Percentiles rank a stretch among this genome's conserved stretches.
Conservation (phyloP, 495 filamentous ascomycete species). For the Penicillium angulare region DNA sequence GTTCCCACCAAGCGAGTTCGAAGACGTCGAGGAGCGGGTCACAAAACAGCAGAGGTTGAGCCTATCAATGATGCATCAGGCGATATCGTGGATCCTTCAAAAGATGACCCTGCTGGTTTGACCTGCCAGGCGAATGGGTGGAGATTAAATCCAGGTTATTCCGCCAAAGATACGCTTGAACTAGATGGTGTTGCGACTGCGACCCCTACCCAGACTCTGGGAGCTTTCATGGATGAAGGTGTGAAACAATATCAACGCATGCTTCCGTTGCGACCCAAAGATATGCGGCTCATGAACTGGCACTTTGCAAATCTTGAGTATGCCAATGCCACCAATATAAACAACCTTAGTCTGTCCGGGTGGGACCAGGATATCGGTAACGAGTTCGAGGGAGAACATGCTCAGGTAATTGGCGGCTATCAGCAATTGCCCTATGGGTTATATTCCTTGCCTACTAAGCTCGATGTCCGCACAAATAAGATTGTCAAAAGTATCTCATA, state of each 20-base stretch:
- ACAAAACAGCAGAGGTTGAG: conserved; percentile 44
- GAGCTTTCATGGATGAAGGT: conserved; percentile 85
- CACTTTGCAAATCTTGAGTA: conserved; percentile 98
- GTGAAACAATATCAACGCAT: conserved; percentile 82
- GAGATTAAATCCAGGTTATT: conserved; percentile 64
- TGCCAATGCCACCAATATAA: conserved; percentile 85
- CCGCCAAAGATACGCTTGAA: conserved; percentile 65
- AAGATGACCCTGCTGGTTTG: conserved; percentile 61
- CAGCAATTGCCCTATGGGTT: conserved; percentile 84
- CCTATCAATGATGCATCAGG: conserved; percentile 46
- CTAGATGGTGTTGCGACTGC: conserved; percentile 64
- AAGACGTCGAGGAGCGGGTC: conserved; percentile 44
- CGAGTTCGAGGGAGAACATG: conserved; percentile 92
- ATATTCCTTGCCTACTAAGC: conserved; percentile 66
- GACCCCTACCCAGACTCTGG: conserved; percentile 68
- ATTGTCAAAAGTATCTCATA: conserved; percentile 71
- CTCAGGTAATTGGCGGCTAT: conserved; percentile 90
- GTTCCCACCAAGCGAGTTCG: conserved; percentile 43
- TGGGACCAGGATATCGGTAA: conserved; percentile 98
- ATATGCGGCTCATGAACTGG: conserved; percentile 93
- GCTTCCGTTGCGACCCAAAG: conserved; percentile 77
- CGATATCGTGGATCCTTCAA: conserved; percentile 54
- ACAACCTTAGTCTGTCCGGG: conserved; percentile 80
- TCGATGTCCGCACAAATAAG: conserved; percentile 76
- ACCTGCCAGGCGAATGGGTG: conserved; percentile 80